These are phyloP conservation scores for Hibiscus tridactylites DNA, from an alignment of 345 rosid genomes.

Conservation along the genomic window DNA sequence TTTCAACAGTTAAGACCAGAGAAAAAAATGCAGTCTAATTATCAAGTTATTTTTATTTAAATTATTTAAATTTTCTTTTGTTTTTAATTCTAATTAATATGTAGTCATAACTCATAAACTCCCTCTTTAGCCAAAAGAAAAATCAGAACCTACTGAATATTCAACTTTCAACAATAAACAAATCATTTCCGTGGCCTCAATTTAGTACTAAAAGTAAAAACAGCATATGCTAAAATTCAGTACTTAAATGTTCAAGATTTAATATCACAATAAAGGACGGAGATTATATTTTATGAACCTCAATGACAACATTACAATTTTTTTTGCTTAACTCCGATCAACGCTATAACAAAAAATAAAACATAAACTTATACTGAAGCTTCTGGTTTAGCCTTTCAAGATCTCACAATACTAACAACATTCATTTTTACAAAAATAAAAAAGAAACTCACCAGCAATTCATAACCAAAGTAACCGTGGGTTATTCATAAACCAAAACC, in stretches of 20 bases:
- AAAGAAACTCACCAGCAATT: background rate
- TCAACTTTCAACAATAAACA: background rate
- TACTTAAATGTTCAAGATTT: background rate
- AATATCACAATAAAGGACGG: background rate
- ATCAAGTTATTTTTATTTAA: background rate
- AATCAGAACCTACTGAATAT: background rate
- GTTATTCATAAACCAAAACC: background rate
- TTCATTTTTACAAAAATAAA: background rate
- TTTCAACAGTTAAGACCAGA: background rate
- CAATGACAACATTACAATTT: background rate
- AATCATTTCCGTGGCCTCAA: background rate
- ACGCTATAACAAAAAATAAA: background rate
- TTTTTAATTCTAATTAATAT: background rate
- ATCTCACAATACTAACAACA: background rate
- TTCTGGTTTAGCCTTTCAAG: background rate
- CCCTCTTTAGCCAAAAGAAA: too few relatives aligned
- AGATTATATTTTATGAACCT: background rate
- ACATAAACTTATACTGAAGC: background rate
- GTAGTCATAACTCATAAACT: background rate
- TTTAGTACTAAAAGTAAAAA: background rate
- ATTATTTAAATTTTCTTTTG: background rate
- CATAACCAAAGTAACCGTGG: background rate
- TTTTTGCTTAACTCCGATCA: background rate
- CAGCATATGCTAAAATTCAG: background rate
- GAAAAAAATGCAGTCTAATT: background rate